Evolutionary conservation across 306 rosid species (phyloP).

Genomic region (Fagus sylvatica): DNA sequence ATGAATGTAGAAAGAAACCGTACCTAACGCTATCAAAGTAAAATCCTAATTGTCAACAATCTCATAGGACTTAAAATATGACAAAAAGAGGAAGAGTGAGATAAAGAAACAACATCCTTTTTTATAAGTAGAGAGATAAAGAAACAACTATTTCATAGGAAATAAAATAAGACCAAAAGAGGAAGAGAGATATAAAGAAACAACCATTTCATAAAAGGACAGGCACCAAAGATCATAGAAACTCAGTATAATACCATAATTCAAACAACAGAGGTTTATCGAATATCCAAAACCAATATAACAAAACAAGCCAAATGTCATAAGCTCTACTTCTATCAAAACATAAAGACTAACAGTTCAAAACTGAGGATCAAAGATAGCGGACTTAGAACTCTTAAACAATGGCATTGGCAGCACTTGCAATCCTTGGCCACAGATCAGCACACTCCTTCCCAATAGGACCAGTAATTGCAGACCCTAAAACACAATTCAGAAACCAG

Average conservation of each 20-base stretch:
- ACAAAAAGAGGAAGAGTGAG: too few species aligned
- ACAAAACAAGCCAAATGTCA: slow-evolving; percentile 16
- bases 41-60: too few species aligned
- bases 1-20: too few species aligned
- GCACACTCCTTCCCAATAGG: slow-evolving; percentile 69
- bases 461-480: slow-evolving; percentile 62
- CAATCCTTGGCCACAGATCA: slow-evolving; percentile 61
- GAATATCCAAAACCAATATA: neutral
- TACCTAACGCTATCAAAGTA: too few species aligned
- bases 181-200: too few species aligned
- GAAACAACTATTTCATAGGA: too few species aligned
- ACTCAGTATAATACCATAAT: neutral
- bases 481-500: neutral
- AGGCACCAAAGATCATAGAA: too few species aligned
- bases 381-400: slow-evolving; percentile 23
- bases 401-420: slow-evolving; percentile 58
- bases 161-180: too few species aligned
- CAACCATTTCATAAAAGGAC: too few species aligned
- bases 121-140: too few species aligned
- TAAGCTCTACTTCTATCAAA: neutral
- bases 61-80: too few species aligned
- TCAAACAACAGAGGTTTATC: neutral
- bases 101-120: too few species aligned
- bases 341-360: neutral
- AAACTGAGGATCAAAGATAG: neutral